Evolutionary conservation across 208 protist genomes (phyloP).

Genomic region (Wallacemonas rigidus): DNA sequence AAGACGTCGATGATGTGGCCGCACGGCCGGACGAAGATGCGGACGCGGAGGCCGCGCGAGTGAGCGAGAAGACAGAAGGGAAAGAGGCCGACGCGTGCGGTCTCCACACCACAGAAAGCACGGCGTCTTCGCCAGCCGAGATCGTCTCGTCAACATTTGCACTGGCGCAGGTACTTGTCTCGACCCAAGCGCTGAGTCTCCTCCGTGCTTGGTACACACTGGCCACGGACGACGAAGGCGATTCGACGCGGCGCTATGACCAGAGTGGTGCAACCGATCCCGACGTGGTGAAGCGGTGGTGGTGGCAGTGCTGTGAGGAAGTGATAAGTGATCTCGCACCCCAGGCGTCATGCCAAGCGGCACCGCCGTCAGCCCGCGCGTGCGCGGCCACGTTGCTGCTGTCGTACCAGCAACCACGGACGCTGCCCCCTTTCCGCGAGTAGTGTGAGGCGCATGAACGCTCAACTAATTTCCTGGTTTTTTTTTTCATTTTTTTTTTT

Average conservation of each 20-base stretch:
- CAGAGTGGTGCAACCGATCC: no score
- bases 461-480: background rate
- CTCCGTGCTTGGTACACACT: background rate
- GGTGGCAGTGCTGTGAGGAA: background rate
- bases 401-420: background rate
- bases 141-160: background rate
- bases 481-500: conserved; percentile 16
- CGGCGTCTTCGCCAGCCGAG: background rate
- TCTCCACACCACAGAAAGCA: background rate
- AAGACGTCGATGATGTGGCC: background rate
- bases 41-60: background rate
- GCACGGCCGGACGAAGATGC: background rate
- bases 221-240: background rate
- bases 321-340: background rate
- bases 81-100: background rate
- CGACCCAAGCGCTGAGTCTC: background rate
- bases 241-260: no score
- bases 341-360: background rate
- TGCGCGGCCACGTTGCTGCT: background rate
- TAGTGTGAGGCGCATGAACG: no score
- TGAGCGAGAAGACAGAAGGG: background rate
- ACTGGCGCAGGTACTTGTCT: background rate
- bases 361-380: background rate
- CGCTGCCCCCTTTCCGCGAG: background rate
- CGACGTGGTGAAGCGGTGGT: background rate